Evolutionary conservation across 2,329 filamentous ascomycete species (phyloP).

Genomic region (Xylariaceae sp.): DNA sequence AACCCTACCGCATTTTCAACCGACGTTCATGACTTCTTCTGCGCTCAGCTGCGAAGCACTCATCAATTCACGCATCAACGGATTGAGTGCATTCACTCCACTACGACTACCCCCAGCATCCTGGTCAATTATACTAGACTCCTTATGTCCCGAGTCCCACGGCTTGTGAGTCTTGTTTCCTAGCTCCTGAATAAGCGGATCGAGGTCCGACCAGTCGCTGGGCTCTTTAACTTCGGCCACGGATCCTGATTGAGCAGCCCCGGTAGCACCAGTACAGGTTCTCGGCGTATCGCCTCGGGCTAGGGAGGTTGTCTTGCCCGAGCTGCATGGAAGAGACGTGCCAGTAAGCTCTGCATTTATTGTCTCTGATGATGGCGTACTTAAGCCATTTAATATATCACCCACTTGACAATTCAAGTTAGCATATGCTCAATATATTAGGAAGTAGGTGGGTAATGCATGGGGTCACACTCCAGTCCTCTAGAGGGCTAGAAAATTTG

Average conservation of each 20-base stretch:
- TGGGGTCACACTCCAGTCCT: no score
- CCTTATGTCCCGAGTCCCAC: neutral
- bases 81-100: slow-evolving; percentile 13
- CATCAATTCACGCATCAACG: slow-evolving; percentile 30
- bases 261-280: neutral
- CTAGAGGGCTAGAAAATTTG: no score
- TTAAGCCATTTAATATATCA: neutral
- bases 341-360: neutral
- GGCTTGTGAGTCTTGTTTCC: slow-evolving; percentile 16
- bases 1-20: no score
- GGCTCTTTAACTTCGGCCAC: neutral
- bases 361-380: neutral
- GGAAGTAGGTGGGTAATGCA: no score
- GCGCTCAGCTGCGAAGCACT: slow-evolving; percentile 19
- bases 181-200: slow-evolving; percentile 22
- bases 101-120: neutral
- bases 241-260: neutral
- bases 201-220: slow-evolving; percentile 18
- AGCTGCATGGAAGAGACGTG: no score
- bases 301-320: neutral
- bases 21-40: slow-evolving; percentile 6
- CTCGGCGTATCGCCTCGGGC: neutral
- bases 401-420: neutral
- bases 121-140: neutral
- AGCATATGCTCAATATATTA: neutral